Evolutionary conservation across 2,329 filamentous ascomycete species (phyloP), one percentile per base, ranked within the genome.

Genomic region (Exophiala aquamarina): DNA sequence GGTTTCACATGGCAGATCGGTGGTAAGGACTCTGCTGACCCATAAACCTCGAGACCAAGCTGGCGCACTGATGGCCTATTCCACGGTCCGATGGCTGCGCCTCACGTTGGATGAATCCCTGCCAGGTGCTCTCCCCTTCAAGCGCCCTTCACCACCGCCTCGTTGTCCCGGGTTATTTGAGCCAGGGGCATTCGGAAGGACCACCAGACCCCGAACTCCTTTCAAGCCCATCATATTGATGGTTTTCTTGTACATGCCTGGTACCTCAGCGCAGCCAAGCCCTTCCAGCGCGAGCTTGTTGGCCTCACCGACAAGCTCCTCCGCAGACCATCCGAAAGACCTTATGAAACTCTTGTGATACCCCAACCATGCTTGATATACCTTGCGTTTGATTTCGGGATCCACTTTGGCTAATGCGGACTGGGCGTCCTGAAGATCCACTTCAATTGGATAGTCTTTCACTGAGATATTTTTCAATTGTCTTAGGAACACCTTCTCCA

Each of bases 331-430:
- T 15, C 34, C 42, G 33, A 53, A 31, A 5, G 29, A n/a, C 39
- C 47, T 53, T 29, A 49, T 17, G 21, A 26, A 44, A 5, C 36
- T 35, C 40, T 53, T 53, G 34, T 50, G 50, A 33, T 53, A 50
- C 3, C 50, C 50, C 13, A 53, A 35, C 76, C 77, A 82, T 3
- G 74, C 75, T 60, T 79, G 74, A 64, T 82, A 83, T 3, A 72
- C 69, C 58, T 73, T 77, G 11, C 62, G 63, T 47, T 75, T 73
- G 15, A 68, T 64, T 0, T 69, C 63, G 15, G 37, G 19, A 3
- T 50, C 37, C 14, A 41, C 6, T 10, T 17, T 41, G 10, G 50
- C 47, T 28, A 49, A 33, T 18, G 50, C 47, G n/a, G 41, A 45
- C 23, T 45, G 40, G 29, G 44, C 34, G 15, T 52, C 49, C 32